Conservation (phyloP, 306 rosid genomes). For the Begonia masoniana region DNA sequence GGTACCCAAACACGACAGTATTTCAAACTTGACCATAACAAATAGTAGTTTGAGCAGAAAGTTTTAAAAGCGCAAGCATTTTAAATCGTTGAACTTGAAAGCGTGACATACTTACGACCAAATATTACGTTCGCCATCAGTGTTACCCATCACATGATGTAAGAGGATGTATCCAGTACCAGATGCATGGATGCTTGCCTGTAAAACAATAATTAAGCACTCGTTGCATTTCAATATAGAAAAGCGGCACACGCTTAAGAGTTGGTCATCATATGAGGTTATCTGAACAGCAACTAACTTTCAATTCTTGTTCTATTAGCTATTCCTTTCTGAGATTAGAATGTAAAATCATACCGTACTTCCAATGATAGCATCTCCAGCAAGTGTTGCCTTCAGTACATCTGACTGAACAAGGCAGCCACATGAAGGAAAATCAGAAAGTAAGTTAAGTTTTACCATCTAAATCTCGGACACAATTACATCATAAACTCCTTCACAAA, state of each 20-base stretch:
- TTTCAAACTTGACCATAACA: too few species aligned
- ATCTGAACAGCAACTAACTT: too few species aligned
- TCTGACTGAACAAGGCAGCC: conserved; percentile 39
- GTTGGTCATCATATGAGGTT: too few species aligned
- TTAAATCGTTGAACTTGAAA: conserved; percentile 14
- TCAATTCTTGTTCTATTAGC: too few species aligned
- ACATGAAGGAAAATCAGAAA: conserved; percentile 5
- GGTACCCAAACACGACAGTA: too few species aligned
- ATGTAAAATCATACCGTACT: conserved; percentile 32
- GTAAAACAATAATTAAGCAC: conserved; percentile 8
- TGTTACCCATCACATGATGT: conserved; percentile 79
- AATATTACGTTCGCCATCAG: conserved; percentile 59
- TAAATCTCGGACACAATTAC: neutral
- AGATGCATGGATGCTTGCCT: conserved; percentile 53
- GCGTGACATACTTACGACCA: conserved; percentile 64
- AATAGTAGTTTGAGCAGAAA: too few species aligned
- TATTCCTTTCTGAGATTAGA: neutral
- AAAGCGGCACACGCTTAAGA: neutral
- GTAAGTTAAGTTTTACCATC: neutral
- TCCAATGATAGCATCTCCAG: conserved; percentile 67
- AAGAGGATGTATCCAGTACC: conserved; percentile 80
- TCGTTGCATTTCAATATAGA: neutral
- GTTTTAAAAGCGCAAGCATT: neutral
- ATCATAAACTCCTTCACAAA: neutral
- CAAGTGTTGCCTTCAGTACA: conserved; percentile 77